These are phyloP conservation scores for Diaporthe citri DNA, from an alignment of 2,329 filamentous ascomycete species.

Conservation along the genomic window DNA sequence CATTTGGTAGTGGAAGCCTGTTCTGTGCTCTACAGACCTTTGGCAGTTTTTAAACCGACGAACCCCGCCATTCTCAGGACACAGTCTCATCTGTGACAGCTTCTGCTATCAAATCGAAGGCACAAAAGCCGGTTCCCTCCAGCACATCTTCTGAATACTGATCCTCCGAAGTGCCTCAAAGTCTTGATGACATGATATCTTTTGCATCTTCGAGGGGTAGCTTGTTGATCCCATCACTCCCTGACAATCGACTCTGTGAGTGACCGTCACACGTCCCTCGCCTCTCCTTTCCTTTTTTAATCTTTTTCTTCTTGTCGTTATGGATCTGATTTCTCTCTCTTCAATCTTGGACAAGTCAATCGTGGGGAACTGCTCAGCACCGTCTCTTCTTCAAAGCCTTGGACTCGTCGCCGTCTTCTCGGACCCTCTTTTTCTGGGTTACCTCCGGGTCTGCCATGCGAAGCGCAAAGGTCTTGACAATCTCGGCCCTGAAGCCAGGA, in stretches of 20 bases:
- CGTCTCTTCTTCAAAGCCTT: neutral
- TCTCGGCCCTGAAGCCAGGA: conserved; percentile 39
- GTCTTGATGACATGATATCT: neutral
- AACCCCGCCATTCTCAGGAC: neutral
- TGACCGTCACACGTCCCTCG: neutral
- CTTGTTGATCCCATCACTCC: too few species aligned
- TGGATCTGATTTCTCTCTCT: neutral
- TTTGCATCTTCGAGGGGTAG: neutral
- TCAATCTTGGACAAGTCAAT: neutral
- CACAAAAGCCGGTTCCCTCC: neutral
- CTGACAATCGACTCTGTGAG: neutral
- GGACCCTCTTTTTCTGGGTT: neutral
- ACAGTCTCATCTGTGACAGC: too few species aligned
- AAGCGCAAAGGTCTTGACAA: neutral
- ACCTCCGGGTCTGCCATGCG: conserved; percentile 1
- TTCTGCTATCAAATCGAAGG: neutral
- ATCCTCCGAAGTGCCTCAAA: neutral
- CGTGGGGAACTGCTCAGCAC: neutral
- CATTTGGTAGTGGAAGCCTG: neutral
- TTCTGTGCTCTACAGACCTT: neutral
- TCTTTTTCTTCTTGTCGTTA: neutral
- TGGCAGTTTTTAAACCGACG: too few species aligned
- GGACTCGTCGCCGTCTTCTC: neutral
- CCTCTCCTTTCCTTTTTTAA: neutral
- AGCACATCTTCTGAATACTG: neutral